Evolutionary conservation across 2,329 filamentous ascomycete species (phyloP).

Genomic region (Mycogone perniciosa): DNA sequence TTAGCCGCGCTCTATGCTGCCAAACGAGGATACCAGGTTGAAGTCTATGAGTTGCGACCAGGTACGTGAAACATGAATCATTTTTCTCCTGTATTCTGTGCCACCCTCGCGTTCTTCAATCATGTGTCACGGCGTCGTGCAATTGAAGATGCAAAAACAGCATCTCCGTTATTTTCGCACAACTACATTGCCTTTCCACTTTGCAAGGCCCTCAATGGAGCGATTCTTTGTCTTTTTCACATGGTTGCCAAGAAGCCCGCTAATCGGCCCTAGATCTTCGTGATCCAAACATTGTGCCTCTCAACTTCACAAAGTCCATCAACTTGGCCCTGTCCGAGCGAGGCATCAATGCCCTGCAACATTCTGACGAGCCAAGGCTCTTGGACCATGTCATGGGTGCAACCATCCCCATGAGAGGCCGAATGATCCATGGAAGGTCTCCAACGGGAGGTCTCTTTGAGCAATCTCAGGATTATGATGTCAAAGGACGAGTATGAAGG

Average conservation of each 20-base stretch:
- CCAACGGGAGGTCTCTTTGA: constrained; percentile 63
- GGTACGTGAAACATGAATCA: constrained; percentile 51
- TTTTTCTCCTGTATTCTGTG: constrained; percentile 3
- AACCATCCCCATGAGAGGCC: constrained; percentile 88
- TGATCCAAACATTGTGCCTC: constrained; percentile 70
- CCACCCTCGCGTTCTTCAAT: background rate
- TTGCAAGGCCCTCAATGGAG: background rate
- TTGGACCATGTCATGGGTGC: constrained; percentile 67
- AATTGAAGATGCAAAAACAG: too few relatives aligned
- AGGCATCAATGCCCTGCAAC: constrained; percentile 79
- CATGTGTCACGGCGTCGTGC: too few relatives aligned
- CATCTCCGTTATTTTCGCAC: too few relatives aligned
- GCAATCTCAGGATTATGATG: constrained; percentile 84
- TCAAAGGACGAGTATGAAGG: constrained; percentile 67
- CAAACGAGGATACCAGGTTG: constrained; percentile 77
- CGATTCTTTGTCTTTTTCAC: background rate
- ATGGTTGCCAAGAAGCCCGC: constrained; percentile 5
- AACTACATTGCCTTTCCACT: background rate
- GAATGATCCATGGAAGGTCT: constrained; percentile 83
- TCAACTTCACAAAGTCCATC: constrained; percentile 98
- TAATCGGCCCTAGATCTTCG: constrained; percentile 64
- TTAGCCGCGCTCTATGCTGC: constrained; percentile 91
- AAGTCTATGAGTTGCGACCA: constrained; percentile 87
- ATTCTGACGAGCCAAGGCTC: constrained; percentile 60
- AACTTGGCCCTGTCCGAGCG: constrained; percentile 92